Evolutionary conservation across 1,284 basidiomycete genomes (phyloP).

Genomic region (Cryptococcus sp.): DNA sequence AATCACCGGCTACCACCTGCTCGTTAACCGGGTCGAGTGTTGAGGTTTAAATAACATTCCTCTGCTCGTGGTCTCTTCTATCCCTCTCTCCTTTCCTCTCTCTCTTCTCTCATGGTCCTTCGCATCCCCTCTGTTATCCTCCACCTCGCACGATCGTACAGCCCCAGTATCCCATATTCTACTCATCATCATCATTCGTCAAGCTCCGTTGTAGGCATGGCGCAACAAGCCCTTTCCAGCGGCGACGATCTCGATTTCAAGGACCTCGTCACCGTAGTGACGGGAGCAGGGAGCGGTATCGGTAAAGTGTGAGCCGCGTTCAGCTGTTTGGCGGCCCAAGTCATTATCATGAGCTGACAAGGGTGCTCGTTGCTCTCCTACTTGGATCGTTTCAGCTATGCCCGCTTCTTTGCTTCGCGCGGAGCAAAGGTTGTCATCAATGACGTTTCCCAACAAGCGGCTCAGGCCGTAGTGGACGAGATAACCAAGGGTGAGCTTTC

Average conservation of each 20-base stretch:
- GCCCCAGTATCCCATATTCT: background rate
- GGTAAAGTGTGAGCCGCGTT: conserved; percentile 74
- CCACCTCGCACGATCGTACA: background rate
- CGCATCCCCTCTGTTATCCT: background rate
- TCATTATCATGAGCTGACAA: background rate
- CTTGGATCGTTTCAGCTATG: conserved; percentile 64
- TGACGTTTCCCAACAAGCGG: conserved; percentile 85
- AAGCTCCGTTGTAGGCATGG: conserved; percentile 1
- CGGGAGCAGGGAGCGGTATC: conserved; percentile 93
- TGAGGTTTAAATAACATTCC: too few species aligned
- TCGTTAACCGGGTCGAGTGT: too few species aligned
- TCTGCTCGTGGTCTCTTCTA: too few species aligned
- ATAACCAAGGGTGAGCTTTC: conserved; percentile 70
- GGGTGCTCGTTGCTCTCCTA: background rate
- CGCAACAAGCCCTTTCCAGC: conserved; percentile 9
- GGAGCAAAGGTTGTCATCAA: conserved; percentile 95
- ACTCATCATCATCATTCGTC: background rate
- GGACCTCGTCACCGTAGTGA: conserved; percentile 89
- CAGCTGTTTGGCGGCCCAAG: background rate
- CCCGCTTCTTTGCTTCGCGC: conserved; percentile 81
- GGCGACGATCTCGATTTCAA: conserved; percentile 62
- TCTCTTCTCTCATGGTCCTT: too few species aligned
- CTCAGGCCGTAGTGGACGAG: conserved; percentile 89
- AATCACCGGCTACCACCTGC: too few species aligned
- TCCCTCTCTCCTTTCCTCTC: too few species aligned